Base-by-base conservation (phyloP, 2,329 filamentous ascomycete genomes). In the Fusarium sacchari region DNA sequence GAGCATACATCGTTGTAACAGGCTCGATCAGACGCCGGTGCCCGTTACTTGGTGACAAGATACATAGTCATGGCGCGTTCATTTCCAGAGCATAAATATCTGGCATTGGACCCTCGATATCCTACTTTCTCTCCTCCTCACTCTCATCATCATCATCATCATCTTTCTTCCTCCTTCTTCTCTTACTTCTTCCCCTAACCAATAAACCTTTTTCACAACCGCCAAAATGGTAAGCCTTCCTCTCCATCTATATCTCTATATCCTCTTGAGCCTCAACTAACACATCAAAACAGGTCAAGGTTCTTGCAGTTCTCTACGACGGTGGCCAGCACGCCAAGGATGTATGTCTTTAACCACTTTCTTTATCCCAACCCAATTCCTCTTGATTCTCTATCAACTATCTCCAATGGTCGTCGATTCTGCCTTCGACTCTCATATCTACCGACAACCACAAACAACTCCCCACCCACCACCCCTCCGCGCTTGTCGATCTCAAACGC, bases 251-350 rank as follows among this genome's bases (percentile, higher is more conserved):
- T 28, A 62, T 49, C 34, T 58, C 43, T 42, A 52, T 58, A 55
- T 57, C 53, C 39, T 40, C 39, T 64, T 46, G 53, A 64, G 69
- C 63, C 60, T 65, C 70, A 63, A 61, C 74, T 78, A 69, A 78
- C 75, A 67, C 26, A 18, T 20, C 30, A 52, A 52, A 80, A 81
- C 78, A 98, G 95, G 95, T 95, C 87, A 98, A 98, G 88, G 94
- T 98, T 86, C 92, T 98, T 82, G 88, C 95, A 82, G 94, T 97
- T 79, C 90, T 97, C 79, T 98, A 98, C 88, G 95, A 98, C 86
- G 95, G 95, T 83, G 89, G 91, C 82, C 87, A 94, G 87, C 94
- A 97, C 88, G 95, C 95, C 86, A 87, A 93, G 85, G 89, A 98
- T 81, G 94, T 97, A 83, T 83, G 86, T 81, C 30, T 44, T 69